Percentiles rank a stretch among this genome's conserved stretches.
Evolutionary conservation across 2,329 filamentous ascomycete genomes (phyloP).

Genomic region (Thelonectria discophora): DNA sequence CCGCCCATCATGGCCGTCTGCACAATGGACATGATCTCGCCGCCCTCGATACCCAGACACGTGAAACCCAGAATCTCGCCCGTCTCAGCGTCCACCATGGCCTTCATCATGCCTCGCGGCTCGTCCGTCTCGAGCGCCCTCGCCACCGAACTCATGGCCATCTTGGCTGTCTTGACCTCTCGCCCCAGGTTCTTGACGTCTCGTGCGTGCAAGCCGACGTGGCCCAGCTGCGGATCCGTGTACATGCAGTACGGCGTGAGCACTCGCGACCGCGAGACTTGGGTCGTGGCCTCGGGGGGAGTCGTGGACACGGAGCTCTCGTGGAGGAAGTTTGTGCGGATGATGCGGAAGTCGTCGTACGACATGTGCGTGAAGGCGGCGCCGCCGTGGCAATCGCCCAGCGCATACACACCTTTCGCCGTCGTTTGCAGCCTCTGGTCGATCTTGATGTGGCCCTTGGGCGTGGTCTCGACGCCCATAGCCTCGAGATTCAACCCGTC

Average conservation of each 20-base stretch:
- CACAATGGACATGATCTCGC: slow-evolving; percentile 62
- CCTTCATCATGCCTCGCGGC: slow-evolving; percentile 62
- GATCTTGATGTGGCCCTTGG: slow-evolving; percentile 54
- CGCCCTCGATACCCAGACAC: slow-evolving; percentile 60
- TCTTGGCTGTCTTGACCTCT: slow-evolving; percentile 54
- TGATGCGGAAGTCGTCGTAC: slow-evolving; percentile 64
- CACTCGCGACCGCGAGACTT: slow-evolving; percentile 42
- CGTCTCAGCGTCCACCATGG: slow-evolving; percentile 56
- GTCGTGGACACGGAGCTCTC: slow-evolving; percentile 36
- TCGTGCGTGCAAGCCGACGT: slow-evolving; percentile 57
- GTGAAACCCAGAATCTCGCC: slow-evolving; percentile 62
- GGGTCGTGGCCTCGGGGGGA: slow-evolving; percentile 39
- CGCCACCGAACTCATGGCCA: slow-evolving; percentile 63
- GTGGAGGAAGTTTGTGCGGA: slow-evolving; percentile 55
- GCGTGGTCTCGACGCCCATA: slow-evolving; percentile 52
- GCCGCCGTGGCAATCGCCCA: slow-evolving; percentile 62
- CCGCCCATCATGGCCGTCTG: slow-evolving; percentile 62
- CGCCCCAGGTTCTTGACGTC: slow-evolving; percentile 45
- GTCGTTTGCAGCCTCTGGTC: slow-evolving; percentile 56
- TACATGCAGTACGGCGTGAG: slow-evolving; percentile 60
- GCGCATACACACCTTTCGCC: slow-evolving; percentile 53
- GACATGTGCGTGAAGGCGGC: slow-evolving; percentile 65
- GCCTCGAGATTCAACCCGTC: slow-evolving; percentile 52
- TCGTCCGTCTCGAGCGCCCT: slow-evolving; percentile 61
- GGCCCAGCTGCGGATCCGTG: slow-evolving; percentile 63